phyloP scores from a whole-genome alignment of 805 yeast species.

The Starmera amethionina region DNA sequence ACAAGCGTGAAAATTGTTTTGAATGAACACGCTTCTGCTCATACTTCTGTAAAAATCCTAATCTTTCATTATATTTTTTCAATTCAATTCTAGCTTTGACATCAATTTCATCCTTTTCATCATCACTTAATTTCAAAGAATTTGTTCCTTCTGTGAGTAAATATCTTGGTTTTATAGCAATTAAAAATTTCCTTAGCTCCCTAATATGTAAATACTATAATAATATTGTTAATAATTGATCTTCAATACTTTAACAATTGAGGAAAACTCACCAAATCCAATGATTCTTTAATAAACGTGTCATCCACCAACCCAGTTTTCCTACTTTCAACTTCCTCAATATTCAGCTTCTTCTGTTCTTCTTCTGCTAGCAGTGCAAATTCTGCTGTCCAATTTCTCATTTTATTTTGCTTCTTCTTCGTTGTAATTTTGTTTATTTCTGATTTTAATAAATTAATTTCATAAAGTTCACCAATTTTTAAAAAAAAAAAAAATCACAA shows the following conservation, averaged over 20 bases:
- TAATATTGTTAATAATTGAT: neutral
- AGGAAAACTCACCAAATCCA: slow-evolving; percentile 7
- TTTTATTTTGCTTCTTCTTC: neutral
- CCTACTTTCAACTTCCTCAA: neutral
- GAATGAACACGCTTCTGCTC: slow-evolving; percentile 34
- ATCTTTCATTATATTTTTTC: slow-evolving; percentile 41
- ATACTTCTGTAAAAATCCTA: slow-evolving; percentile 39
- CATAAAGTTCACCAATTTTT: too few relatives aligned
- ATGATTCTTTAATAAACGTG: slow-evolving; percentile 13
- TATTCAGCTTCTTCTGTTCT: slow-evolving; percentile 5
- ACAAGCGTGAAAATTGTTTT: slow-evolving; percentile 7
- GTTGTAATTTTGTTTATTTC: too few relatives aligned
- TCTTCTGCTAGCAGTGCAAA: slow-evolving; percentile 5
- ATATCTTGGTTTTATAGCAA: slow-evolving; percentile 19
- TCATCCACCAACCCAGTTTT: slow-evolving; percentile 8
- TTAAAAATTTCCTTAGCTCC: slow-evolving; percentile 20
- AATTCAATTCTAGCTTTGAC: slow-evolving; percentile 42
- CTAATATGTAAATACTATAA: slow-evolving; percentile 10
- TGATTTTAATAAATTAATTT: too few relatives aligned
- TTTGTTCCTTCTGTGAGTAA: slow-evolving; percentile 10
- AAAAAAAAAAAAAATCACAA: too few relatives aligned
- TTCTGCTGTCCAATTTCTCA: slow-evolving; percentile 10
- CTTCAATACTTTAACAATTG: too few relatives aligned
- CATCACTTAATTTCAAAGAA: slow-evolving; percentile 25
- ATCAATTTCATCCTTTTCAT: slow-evolving; percentile 46